phyloP scores from a whole-genome alignment of 345 rosid species.

The Euphorbia lathyris region DNA sequence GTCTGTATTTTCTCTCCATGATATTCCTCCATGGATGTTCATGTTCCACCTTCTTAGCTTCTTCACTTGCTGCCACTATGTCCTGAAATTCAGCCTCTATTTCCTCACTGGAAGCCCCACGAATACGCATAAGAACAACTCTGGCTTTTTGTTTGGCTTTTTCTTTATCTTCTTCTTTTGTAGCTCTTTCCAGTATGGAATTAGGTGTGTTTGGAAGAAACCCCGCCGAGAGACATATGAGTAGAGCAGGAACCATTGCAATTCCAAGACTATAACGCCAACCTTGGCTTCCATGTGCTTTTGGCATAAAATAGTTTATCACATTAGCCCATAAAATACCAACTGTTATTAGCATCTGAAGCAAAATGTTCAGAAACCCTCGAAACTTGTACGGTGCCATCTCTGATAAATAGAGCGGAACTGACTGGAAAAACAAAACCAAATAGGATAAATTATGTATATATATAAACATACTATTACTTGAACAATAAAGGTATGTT shows the following conservation, averaged over 20 bases:
- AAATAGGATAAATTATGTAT: not conserved
- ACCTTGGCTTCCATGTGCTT: not conserved
- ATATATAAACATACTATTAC: too few species aligned
- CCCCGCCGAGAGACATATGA: not conserved
- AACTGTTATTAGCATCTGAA: constrained; percentile 67
- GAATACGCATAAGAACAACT: not conserved
- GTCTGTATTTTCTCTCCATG: constrained; percentile 8
- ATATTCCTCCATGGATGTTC: constrained; percentile 5
- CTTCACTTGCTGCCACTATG: constrained; percentile 6
- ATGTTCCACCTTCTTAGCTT: not conserved
- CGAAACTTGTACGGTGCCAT: constrained; percentile 43
- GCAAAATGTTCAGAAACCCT: constrained; percentile 47
- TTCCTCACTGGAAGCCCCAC: not conserved
- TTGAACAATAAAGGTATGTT: too few species aligned
- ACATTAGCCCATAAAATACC: constrained; percentile 64
- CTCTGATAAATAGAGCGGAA: constrained; percentile 51
- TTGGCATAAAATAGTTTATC: constrained; percentile 37
- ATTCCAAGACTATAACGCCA: not conserved
- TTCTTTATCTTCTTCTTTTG: not conserved
- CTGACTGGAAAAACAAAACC: constrained; percentile 30
- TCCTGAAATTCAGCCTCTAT: constrained; percentile 14
- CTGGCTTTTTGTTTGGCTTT: not conserved
- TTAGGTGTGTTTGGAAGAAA: constrained; percentile 14
- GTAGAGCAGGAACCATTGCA: not conserved
- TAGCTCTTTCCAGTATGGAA: constrained; percentile 10